phyloP scores from a whole-genome alignment of 352 stramenopile genomes.

The Chrysophaeum taylorii region DNA sequence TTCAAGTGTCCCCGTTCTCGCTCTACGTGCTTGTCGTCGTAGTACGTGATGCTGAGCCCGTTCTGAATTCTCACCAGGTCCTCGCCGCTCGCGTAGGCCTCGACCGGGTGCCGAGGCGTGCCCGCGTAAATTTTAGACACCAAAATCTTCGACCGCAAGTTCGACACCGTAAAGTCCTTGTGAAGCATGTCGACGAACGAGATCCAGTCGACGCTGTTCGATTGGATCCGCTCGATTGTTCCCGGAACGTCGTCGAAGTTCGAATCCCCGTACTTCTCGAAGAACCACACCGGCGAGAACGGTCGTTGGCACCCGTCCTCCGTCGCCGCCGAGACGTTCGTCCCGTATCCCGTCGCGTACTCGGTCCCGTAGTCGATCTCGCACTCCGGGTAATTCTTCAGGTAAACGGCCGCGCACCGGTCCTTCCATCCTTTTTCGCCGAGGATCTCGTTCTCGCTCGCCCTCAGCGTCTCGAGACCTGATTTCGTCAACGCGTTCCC shows the following conservation, averaged over 20 bases:
- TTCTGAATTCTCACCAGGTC: neutral
- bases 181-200: neutral
- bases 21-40: conserved; percentile 11
- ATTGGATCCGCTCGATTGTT: conserved; percentile 1
- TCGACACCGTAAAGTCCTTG: conserved; percentile 16
- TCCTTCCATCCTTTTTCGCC: neutral
- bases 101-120: conserved; percentile 15
- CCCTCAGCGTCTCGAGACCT: neutral
- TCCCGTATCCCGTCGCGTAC: neutral
- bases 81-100: conserved; percentile 18
- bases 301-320: conserved; percentile 15
- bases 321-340: conserved; percentile 15
- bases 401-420: conserved; percentile 7
- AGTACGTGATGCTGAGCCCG: conserved; percentile 13
- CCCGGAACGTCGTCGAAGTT: conserved; percentile 4
- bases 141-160: neutral
- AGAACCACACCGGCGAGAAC: conserved; percentile 7
- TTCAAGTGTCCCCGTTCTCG: conserved; percentile 12
- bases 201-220: neutral
- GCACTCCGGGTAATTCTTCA: neutral
- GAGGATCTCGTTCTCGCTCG: conserved; percentile 9
- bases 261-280: conserved; percentile 19
- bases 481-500: conserved; percentile 5
- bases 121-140: conserved; percentile 12
- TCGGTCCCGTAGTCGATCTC: neutral